phyloP scores from a whole-genome alignment of 2,329 filamentous ascomycete genomes.

The Zasmidium angulare region DNA sequence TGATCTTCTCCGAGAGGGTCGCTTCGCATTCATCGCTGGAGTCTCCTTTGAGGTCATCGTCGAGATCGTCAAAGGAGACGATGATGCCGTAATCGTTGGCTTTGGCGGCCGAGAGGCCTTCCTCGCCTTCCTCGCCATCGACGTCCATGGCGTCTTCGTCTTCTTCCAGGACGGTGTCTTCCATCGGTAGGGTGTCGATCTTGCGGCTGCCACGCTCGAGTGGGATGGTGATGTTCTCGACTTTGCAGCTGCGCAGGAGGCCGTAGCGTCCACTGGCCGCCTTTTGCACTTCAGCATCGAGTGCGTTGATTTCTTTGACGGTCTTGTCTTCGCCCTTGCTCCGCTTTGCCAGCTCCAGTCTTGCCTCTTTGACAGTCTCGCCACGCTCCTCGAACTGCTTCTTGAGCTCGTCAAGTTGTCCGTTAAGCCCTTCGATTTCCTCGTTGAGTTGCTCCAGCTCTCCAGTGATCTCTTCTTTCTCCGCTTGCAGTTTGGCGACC shows the following conservation, averaged over 20 bases:
- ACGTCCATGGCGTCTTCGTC: conserved; percentile 92
- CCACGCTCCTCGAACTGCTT: conserved; percentile 67
- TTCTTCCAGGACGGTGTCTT: conserved; percentile 66
- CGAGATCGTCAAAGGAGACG: conserved; percentile 78
- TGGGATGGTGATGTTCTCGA: conserved; percentile 89
- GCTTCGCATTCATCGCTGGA: conserved; percentile 71
- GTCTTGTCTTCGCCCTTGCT: conserved; percentile 78
- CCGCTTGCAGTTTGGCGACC: conserved; percentile 66
- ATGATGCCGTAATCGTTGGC: conserved; percentile 90
- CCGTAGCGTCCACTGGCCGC: conserved; percentile 82
- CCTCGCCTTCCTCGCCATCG: conserved; percentile 65
- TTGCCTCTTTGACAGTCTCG: conserved; percentile 74
- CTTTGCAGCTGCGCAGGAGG: conserved; percentile 81
- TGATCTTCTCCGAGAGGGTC: conserved; percentile 74
- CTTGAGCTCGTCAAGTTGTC: conserved; percentile 68
- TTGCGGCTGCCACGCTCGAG: conserved; percentile 67
- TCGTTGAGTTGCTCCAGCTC: conserved; percentile 71
- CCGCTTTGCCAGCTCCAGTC: conserved; percentile 77
- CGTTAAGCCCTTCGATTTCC: conserved; percentile 73
- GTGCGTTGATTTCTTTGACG: conserved; percentile 69
- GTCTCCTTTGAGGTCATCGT: conserved; percentile 78
- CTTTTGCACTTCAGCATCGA: conserved; percentile 85
- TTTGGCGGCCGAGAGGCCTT: conserved; percentile 48
- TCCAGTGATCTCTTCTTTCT: conserved; percentile 74
- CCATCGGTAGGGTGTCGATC: conserved; percentile 81